Conservation (phyloP, 495 filamentous ascomycete species). For the Penicillium odoratum region DNA sequence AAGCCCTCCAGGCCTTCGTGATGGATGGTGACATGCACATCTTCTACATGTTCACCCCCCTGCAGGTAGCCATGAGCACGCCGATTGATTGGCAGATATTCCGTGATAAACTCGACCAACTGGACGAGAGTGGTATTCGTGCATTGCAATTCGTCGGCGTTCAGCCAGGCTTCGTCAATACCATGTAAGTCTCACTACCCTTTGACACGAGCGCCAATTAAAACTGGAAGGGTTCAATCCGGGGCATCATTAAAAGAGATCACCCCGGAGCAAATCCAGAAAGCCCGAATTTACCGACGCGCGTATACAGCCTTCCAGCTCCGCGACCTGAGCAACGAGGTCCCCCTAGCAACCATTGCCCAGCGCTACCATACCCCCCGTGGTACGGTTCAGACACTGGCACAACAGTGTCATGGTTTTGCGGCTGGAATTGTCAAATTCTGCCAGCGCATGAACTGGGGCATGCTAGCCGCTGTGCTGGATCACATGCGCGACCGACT, state of each 20-base stretch:
- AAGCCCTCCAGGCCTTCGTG: constrained; percentile 71
- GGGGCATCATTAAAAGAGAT: constrained; percentile 63
- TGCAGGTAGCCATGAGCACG: constrained; percentile 47
- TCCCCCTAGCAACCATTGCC: constrained; percentile 68
- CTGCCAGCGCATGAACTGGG: constrained; percentile 74
- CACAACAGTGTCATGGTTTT: constrained; percentile 77
- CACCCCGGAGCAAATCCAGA: constrained; percentile 58
- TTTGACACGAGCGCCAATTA: neutral
- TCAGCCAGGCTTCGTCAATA: constrained; percentile 67
- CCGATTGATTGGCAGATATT: constrained; percentile 74
- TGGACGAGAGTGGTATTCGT: constrained; percentile 71
- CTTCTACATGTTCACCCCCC: constrained; percentile 77
- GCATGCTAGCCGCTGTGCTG: constrained; percentile 69
- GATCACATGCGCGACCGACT: constrained; percentile 77
- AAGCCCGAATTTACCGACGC: constrained; percentile 66
- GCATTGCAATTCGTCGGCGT: constrained; percentile 70
- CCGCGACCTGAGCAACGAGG: constrained; percentile 78
- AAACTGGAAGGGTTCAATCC: constrained; percentile 61
- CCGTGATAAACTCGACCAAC: constrained; percentile 63
- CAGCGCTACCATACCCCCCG: constrained; percentile 67
- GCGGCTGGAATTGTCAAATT: constrained; percentile 76
- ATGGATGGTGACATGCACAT: constrained; percentile 86
- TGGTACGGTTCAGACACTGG: constrained; percentile 69
- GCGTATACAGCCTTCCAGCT: constrained; percentile 81
- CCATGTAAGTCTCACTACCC: constrained; percentile 51